Evolutionary conservation across 2,329 filamentous ascomycete genomes (phyloP).

Genomic region (Colletotrichum chrysophilum): DNA sequence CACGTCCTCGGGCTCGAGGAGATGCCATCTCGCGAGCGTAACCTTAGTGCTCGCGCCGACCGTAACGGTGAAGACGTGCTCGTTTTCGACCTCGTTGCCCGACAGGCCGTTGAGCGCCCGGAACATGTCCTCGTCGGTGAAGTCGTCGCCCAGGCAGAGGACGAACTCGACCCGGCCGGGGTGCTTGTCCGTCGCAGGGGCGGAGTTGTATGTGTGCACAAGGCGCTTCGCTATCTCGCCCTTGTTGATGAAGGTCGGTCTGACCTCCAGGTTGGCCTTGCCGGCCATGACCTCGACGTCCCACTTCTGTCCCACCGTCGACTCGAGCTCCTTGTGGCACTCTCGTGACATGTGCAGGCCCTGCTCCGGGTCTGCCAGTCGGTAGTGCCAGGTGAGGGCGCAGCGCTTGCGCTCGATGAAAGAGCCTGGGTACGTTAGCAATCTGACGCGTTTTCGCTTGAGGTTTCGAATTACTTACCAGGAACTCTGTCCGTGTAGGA

Average conservation of each 20-base stretch:
- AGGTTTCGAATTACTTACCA: conserved; percentile 55
- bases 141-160: conserved; percentile 92
- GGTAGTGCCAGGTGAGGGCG: conserved; percentile 96
- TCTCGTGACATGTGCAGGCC: conserved; percentile 80
- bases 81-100: conserved; percentile 57
- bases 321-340: conserved; percentile 82
- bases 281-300: conserved; percentile 97
- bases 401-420: conserved; percentile 96
- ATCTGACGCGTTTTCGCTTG: no score
- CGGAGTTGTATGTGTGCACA: conserved; percentile 72
- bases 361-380: conserved; percentile 85
- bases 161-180: conserved; percentile 77
- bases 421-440: conserved; percentile 61
- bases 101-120: conserved; percentile 72
- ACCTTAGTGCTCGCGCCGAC: conserved; percentile 92
- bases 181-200: conserved; percentile 45
- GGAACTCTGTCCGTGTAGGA: conserved; percentile 87
- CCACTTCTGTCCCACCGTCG: conserved; percentile 77
- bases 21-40: conserved; percentile 87
- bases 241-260: conserved; percentile 98
- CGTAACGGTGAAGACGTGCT: conserved; percentile 87
- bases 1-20: conserved; percentile 88
- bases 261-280: conserved; percentile 95
- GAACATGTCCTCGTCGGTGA: conserved; percentile 98
- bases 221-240: conserved; percentile 90